Evolutionary conservation across 2,329 filamentous ascomycete species (phyloP).

Genomic region (Blastomyces percursus): DNA sequence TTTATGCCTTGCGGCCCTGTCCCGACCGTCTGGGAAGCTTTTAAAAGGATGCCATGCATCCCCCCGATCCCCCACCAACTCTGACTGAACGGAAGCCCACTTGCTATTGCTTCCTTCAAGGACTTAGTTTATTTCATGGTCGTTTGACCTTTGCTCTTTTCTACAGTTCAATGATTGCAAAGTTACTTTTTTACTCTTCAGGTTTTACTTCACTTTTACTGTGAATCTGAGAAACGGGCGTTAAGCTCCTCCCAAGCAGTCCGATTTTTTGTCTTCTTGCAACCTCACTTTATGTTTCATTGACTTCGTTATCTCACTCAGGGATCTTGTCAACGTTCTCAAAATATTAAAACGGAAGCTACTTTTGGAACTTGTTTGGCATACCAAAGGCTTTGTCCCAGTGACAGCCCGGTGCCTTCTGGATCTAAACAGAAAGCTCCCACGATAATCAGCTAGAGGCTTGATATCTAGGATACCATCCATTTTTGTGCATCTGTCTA

Average conservation of each 20-base stretch:
- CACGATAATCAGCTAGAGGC: neutral
- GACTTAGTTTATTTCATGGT: neutral
- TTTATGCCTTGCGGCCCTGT: slow-evolving; percentile 13
- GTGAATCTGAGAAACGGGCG: neutral
- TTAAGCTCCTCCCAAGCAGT: neutral
- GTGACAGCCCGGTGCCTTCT: neutral
- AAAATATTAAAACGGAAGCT: neutral
- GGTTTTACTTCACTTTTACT: neutral
- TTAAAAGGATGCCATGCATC: slow-evolving; percentile 16
- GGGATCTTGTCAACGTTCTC: neutral
- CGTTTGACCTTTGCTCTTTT: neutral
- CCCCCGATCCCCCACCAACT: neutral
- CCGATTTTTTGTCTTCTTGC: neutral
- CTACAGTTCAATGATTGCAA: neutral
- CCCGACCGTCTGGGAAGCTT: slow-evolving; percentile 16
- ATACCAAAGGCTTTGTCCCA: neutral
- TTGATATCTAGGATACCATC: neutral
- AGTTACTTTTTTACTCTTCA: neutral
- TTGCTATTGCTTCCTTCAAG: neutral
- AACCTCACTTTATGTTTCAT: neutral
- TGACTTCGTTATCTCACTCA: neutral
- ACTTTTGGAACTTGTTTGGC: neutral
- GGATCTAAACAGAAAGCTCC: neutral
- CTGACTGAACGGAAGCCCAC: neutral
- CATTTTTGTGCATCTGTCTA: neutral